Evolutionary conservation across 495 filamentous ascomycete species (phyloP), one percentile per base, ranked within the genome.

Genomic region (Pseudoneurospora amorphoporcata): DNA sequence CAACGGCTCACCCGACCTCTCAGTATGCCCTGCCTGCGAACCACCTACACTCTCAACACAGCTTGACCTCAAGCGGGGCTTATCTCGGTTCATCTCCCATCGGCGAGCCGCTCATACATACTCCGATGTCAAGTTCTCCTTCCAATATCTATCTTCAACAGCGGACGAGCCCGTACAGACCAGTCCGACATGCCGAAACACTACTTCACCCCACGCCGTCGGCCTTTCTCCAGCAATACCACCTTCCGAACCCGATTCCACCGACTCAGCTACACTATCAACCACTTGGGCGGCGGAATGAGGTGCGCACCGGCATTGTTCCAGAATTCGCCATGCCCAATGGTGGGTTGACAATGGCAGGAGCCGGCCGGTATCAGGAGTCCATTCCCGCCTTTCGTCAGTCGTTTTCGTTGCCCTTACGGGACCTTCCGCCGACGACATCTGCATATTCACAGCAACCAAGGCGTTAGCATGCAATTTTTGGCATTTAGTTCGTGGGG

Each of bases 211-310:
- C 95, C 14, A 93, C 95, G 69, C 92, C 94, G 0, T 92, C 92
- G 16, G 86, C 88, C 0, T 92, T 93, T 12, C 86, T 97, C 68
- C 88, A 94, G 68, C 90, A 92, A 74, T 90, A 92, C 72, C 88
- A 79, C 85, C 91, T 79, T 79, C 87, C 71, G 84, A 80, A 78
- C 72, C 45, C 75, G 8, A 61, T 82, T 3, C 75, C 79, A 29
- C 91, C 79, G 84, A 93, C 75, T 58, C 92, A 97, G 82, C 97
- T 99, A 94, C 95, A 97, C 77, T 99, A 98, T 75, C 95, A 97
- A 76, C 92, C 95, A 5, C 82, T 99, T 9, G 92, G 92, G 4
- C 92, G 93, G 77, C 86, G 88, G 4, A 88, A 90, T 69, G 93
- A 97, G 73, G 87, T 90, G 70, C 90, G 91, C 71, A 91, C 91